Conservation (phyloP, 2,329 filamentous ascomycete species). For the Fulvia fulva region DNA sequence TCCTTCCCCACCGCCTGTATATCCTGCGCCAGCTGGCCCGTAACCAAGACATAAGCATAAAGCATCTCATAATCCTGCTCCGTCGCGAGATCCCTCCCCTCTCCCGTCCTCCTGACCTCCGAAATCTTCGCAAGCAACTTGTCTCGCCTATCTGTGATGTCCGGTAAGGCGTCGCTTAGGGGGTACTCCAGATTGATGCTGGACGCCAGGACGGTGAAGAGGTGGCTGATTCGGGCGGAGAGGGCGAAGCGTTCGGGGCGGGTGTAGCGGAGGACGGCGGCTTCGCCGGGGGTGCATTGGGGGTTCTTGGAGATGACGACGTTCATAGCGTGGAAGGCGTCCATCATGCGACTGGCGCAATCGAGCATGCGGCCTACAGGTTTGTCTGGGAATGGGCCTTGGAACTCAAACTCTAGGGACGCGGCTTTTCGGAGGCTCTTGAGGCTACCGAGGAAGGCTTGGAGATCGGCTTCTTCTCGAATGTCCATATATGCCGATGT, state of each 20-base stretch:
- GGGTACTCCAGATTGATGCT: slow-evolving; percentile 94
- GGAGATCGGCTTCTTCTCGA: slow-evolving; percentile 82
- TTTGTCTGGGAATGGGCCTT: slow-evolving; percentile 76
- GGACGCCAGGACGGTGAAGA: slow-evolving; percentile 79
- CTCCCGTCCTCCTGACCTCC: slow-evolving; percentile 71
- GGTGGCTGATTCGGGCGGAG: slow-evolving; percentile 84
- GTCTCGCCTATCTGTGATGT: slow-evolving; percentile 75
- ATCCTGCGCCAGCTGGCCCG: slow-evolving; percentile 44
- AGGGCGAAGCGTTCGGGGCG: slow-evolving; percentile 72
- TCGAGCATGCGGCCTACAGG: slow-evolving; percentile 71
- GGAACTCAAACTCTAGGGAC: slow-evolving; percentile 80
- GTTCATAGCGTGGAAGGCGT: slow-evolving; percentile 95
- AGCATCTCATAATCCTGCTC: slow-evolving; percentile 85
- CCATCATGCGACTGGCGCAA: slow-evolving; percentile 78
- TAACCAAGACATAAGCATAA: slow-evolving; percentile 77
- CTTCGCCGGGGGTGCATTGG: slow-evolving; percentile 72
- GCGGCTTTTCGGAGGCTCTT: slow-evolving; percentile 70
- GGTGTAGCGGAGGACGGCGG: slow-evolving; percentile 74
- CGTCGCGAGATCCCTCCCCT: slow-evolving; percentile 48
- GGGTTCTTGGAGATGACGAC: slow-evolving; percentile 80
- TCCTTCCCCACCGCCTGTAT: slow-evolving; percentile 29
- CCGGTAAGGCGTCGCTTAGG: slow-evolving; percentile 81
- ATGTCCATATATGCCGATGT: slow-evolving; percentile 68
- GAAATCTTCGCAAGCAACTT: slow-evolving; percentile 82
- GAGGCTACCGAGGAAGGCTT: slow-evolving; percentile 70